phyloP scores from a whole-genome alignment of 768 basidiomycete species.

The Tulasnella sp. region DNA sequence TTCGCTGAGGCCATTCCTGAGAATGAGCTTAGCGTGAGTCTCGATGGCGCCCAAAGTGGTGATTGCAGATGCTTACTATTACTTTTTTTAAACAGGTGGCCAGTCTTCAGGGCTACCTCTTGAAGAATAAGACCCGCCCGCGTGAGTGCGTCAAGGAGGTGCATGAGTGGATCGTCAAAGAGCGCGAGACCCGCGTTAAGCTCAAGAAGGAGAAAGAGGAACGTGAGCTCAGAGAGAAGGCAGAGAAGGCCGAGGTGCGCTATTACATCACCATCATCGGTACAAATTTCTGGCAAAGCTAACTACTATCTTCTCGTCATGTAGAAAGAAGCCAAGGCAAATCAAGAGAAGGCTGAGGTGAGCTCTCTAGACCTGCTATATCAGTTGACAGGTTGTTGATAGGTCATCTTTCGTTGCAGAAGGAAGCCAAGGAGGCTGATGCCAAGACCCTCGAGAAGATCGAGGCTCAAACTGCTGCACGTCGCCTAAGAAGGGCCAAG shows the following conservation, averaged over 20 bases:
- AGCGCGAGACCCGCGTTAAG: slow-evolving; percentile 75
- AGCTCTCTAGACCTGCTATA: slow-evolving; percentile 17
- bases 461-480: slow-evolving; percentile 17
- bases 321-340: slow-evolving; percentile 44
- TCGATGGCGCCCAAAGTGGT: neutral
- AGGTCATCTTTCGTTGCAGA: slow-evolving; percentile 25
- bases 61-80: neutral
- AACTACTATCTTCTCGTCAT: neutral
- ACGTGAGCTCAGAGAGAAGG: slow-evolving; percentile 68
- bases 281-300: neutral
- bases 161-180: slow-evolving; percentile 59
- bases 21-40: slow-evolving; percentile 71
- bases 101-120: slow-evolving; percentile 70
- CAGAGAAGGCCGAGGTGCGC: slow-evolving; percentile 46
- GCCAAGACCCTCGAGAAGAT: slow-evolving; percentile 29
- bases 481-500: slow-evolving; percentile 21
- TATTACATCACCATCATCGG: neutral
- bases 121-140: slow-evolving; percentile 78
- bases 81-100: slow-evolving; percentile 48
- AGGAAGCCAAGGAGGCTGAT: slow-evolving; percentile 34
- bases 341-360: slow-evolving; percentile 39
- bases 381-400: slow-evolving; percentile 21
- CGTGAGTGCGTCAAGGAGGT: slow-evolving; percentile 76
- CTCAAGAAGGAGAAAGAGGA: slow-evolving; percentile 56
- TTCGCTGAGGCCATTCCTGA: slow-evolving; percentile 80